Percentiles rank a stretch among this genome's conserved stretches.
Conservation (phyloP, 345 rosid species). For the Aquilaria sinensis region DNA sequence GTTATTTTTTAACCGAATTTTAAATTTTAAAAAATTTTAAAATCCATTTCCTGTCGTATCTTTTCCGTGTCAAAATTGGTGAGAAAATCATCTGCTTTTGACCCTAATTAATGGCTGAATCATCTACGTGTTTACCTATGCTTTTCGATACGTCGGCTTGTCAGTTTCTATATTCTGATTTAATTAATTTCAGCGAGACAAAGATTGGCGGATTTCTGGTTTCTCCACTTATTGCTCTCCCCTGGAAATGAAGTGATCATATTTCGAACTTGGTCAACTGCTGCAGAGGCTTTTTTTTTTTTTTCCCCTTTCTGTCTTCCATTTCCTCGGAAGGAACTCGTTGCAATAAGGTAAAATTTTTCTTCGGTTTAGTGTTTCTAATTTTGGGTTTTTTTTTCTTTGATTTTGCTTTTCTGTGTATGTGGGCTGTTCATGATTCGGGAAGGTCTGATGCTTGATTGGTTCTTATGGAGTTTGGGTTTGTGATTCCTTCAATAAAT, state of each 20-base stretch:
- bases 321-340: background rate
- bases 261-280: conserved; percentile 2
- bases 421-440: conserved; percentile 6
- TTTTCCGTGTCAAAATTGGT: conserved; percentile 1
- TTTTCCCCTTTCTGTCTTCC: too few species aligned
- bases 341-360: conserved; percentile 8
- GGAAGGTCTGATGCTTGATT: conserved; percentile 11
- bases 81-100: background rate
- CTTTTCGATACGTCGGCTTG: conserved; percentile 11
- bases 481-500: conserved; percentile 1
- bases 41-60: background rate
- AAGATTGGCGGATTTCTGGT: background rate
- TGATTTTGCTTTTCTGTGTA: background rate
- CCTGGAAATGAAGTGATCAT: background rate
- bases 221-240: background rate
- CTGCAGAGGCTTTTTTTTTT: background rate
- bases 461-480: conserved; percentile 10
- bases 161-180: conserved; percentile 9
- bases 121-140: conserved; percentile 7
- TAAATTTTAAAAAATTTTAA: background rate
- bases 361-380: background rate
- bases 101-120: background rate
- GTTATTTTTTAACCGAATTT: too few species aligned
- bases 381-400: conserved; percentile 2
- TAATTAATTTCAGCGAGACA: conserved; percentile 1